A percentile compares a stretch with the other conserved stretches of the same genome.
phyloP scores from a whole-genome alignment of 2,329 filamentous ascomycete genomes.

The Pseudocercospora cruenta region DNA sequence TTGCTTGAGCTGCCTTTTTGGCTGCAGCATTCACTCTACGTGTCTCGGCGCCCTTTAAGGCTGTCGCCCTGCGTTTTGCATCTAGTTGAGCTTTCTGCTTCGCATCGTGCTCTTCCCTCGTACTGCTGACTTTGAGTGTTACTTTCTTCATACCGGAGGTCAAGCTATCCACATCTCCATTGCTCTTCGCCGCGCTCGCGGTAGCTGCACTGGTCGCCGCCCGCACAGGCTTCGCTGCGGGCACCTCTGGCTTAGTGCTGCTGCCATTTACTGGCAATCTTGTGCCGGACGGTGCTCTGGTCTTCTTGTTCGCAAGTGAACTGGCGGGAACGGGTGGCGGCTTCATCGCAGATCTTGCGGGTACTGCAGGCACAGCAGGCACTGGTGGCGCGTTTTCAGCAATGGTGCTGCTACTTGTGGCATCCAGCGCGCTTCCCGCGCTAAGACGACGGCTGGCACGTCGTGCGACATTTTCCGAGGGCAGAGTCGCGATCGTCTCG shows the following conservation, averaged over 20 bases:
- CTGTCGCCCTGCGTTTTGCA: conserved; percentile 41
- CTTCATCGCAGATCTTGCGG: conserved; percentile 31
- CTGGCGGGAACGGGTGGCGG: conserved; percentile 30
- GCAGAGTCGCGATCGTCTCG: conserved; percentile 46
- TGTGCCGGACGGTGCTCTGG: conserved; percentile 30
- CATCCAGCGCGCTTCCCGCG: conserved; percentile 33
- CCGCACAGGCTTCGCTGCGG: conserved; percentile 5
- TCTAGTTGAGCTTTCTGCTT: conserved; percentile 48
- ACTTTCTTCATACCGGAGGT: conserved; percentile 60
- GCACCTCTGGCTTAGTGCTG: conserved; percentile 42
- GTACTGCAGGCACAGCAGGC: conserved; percentile 32
- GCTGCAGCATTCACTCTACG: conserved; percentile 39
- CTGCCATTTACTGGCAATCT: conserved; percentile 16
- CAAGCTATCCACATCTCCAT: conserved; percentile 53
- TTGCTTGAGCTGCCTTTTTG: conserved; percentile 31
- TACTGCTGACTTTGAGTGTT: conserved; percentile 59
- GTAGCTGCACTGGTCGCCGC: conserved; percentile 1
- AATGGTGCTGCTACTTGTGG: conserved; percentile 34
- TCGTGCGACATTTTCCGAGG: conserved; percentile 32
- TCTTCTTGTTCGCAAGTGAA: conserved; percentile 34
- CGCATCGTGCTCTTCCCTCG: conserved; percentile 59
- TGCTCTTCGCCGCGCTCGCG: conserved; percentile 15
- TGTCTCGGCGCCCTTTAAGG: conserved; percentile 39
- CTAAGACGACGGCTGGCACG: conserved; percentile 38
- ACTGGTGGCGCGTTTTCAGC: conserved; percentile 28